phyloP scores from a whole-genome alignment of 352 stramenopile genomes.

The Aphanomyces euteiches region DNA sequence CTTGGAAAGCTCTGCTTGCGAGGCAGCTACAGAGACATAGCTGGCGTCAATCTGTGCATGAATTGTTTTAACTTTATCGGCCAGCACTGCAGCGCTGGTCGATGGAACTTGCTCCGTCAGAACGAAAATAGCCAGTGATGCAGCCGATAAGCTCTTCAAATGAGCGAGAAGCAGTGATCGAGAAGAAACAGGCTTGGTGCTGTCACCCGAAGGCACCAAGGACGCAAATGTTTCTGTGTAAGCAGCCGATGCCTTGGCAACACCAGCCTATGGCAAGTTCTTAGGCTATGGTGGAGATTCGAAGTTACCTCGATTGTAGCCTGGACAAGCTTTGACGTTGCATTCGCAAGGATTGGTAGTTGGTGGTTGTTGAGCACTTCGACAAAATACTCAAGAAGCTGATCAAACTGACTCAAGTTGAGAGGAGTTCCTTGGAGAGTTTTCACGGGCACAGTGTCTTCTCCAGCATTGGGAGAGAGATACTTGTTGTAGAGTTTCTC shows the following conservation, averaged over 20 bases:
- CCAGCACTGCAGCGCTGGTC: neutral
- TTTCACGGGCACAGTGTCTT: conserved; percentile 42
- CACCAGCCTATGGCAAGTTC: conserved; percentile 1
- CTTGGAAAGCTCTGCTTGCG: conserved; percentile 36
- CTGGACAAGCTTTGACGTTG: conserved; percentile 45
- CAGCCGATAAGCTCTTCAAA: conserved; percentile 36
- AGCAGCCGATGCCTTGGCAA: neutral
- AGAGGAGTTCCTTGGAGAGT: conserved; percentile 43
- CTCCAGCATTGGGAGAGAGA: conserved; percentile 37
- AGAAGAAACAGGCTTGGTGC: neutral
- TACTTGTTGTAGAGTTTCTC: conserved; percentile 48
- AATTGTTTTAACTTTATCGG: neutral
- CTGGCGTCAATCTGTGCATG: neutral
- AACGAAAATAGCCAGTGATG: neutral
- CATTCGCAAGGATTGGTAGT: conserved; percentile 47
- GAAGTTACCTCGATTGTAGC: conserved; percentile 34
- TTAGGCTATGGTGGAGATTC: too few relatives aligned
- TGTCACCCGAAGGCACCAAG: neutral
- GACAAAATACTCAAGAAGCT: conserved; percentile 47
- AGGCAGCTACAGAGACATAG: neutral
- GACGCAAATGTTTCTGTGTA: conserved; percentile 17
- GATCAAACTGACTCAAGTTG: conserved; percentile 39
- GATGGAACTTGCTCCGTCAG: conserved; percentile 9
- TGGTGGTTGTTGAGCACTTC: conserved; percentile 40
- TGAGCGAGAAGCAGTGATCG: conserved; percentile 38